Evolutionary conservation across 257 asterid species (phyloP), one percentile per base, ranked within the genome.

Genomic region (Primulina eburnea): DNA sequence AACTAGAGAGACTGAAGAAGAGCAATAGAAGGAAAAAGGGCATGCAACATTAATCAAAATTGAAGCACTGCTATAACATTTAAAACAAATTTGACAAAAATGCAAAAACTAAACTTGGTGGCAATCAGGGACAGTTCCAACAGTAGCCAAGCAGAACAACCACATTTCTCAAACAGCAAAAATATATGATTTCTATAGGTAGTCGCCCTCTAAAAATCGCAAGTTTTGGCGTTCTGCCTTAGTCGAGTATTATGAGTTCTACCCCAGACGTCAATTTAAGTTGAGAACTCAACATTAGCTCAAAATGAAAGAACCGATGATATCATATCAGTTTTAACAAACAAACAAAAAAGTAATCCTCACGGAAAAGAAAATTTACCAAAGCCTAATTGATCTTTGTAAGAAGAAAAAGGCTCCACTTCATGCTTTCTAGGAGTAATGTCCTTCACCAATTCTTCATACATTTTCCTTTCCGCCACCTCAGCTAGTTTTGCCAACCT

Each of bases 331-430:
- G 21, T 50, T 64, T 29, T 56, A 17, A 6, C 4, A 7, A 35
- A 28, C 30, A 33, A 4, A 33, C 4, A 33, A 28, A 11, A 47
- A 55, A 62, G 28, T 38, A 26, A 35, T 47, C 21, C 29, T 0
- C 14, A 3, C 6, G 9, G 34, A 18, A 21, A 14, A 73, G 67
- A 26, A 17, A 33, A 35, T 64, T 77, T 66, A 93, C 99, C 99
- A 58, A 93, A 89, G 64, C 99, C 99, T 30, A 93, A 47, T 76
- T 93, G 99, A 85, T 93, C 95, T 80, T 93, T 90, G 87, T 90
- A 93, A 67, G 99, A 79, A 71, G 99, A 93, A 73, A 93, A 93
- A 55, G 99, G 97, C 73, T 93, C 97, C 50, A 78, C 86, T 32
- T 77, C 89, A 20, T 69, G 35, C 77, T 80, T 89, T 77, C 5